Evolutionary conservation across 208 protist species (phyloP), one percentile per base, ranked within the genome.

Genomic region (Trichomonas vaginalis): DNA sequence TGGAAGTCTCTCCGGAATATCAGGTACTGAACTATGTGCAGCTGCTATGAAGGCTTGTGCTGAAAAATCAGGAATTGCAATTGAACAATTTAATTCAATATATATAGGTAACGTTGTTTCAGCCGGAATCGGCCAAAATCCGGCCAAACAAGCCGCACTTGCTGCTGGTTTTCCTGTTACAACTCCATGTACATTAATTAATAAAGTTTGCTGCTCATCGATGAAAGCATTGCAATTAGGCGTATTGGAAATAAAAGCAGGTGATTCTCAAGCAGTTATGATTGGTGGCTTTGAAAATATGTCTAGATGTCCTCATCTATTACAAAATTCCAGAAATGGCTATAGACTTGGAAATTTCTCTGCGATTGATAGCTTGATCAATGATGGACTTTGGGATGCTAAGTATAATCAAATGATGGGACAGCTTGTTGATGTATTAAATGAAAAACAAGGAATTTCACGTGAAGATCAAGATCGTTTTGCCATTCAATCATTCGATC

Each of bases 391-490:
- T 0, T 97, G 95, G 45, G 98, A 98, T 95, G 96, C 96, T 0
- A 98, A 97, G 70, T 96, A 97, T 95, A 79, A 97, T 23, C 46
- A 96, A 23, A 96, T 97, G 95, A 98, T 98, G 98, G 98, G 98
- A 95, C 96, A 95, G 45, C 98, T 97, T 88, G 97, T 96, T 83
- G 98, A 99, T 96, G 96, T 97, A 46, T 97, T 97, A 82, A 98
- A 97, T 32, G 96, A 97, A 82, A 97, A 98, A 96, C 97, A 98
- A 95, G 96, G 96, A 56, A 97, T 99, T 48, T 98, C 98, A 46
- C 97, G 98, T 92, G 97, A 98, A 96, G 83, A 98, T 80, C 98
- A 99, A 96, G 98, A 99, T 97, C 97, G 97, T 37, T 98, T 98
- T 96, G 98, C 98, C 51, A 97, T 98, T 95, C 86, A 97, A 95